Evolutionary conservation across 176 grass and related monocot species (phyloP), one percentile per base, ranked within the genome.

Genomic region (Musa acuminata): DNA sequence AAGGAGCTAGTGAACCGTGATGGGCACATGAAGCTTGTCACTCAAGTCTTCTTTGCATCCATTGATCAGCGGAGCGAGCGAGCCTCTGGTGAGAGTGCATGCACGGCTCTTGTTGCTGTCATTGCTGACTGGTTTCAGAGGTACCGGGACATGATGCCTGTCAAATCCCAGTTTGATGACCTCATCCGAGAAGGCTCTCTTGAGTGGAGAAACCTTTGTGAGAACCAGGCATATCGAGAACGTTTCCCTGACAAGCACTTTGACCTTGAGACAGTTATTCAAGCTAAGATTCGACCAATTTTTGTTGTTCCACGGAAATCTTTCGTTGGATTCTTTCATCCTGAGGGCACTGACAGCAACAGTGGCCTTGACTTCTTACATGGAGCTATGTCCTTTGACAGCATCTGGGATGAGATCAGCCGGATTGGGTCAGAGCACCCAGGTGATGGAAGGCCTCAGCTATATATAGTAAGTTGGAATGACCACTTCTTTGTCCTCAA

Each of bases 401-500:
- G 82, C 72, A 91, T 99, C 73, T 99, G 95, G 95, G 88, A 91
- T 77, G 95, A 99, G 86, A 91, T 99, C 59, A 83, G 85, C 78
- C 75, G 51, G 29, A 35, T 35, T 35, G 29, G 29, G 21, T 49
- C 86, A 1, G 75, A 82, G 55, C 71, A 43, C 20, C 73, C 68
- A 13, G 50, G 67, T 14, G 71, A 76, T 23, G 87, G 83, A 22
- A 86, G 71, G 19, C 80, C 81, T 22, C 89, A 81, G 17, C 49
- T 99, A 22, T 99, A 99, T 72, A 93, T 99, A 19, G 87, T 97
- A 54, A 97, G 94, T 72, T 97, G 94, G 94, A 97, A 97, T 0
- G 94, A 97, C 66, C 94, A 97, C 53, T 93, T 97, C 62, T 97
- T 97, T 3, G 82, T 97, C 29, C 83, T 97, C 68, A 97, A 90